A percentile compares a stretch with the other conserved stretches of the same genome.
Evolutionary conservation across 1,284 basidiomycete species (phyloP).

Genomic region (Cryptococcus sp.): DNA sequence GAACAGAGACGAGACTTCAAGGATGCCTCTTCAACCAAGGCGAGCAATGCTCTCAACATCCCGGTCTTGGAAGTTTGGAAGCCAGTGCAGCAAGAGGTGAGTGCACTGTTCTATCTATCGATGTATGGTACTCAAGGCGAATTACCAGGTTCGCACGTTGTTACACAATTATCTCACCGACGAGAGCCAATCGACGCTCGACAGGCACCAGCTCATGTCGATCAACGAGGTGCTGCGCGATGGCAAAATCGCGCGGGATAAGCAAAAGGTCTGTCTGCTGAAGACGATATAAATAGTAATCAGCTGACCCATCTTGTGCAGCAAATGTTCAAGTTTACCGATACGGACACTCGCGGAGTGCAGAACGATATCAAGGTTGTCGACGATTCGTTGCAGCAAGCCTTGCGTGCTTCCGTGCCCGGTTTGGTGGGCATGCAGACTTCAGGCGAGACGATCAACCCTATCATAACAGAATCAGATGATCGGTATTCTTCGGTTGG

Average conservation of each 20-base stretch:
- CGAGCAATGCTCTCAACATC: constrained; percentile 59
- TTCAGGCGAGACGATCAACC: constrained; percentile 52
- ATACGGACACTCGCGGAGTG: constrained; percentile 75
- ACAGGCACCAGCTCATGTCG: constrained; percentile 83
- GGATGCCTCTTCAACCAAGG: constrained; percentile 73
- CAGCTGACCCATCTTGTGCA: constrained; percentile 43
- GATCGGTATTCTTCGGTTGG: constrained; percentile 69
- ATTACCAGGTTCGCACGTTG: constrained; percentile 71
- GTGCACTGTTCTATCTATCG: constrained; percentile 7
- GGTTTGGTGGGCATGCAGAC: constrained; percentile 71
- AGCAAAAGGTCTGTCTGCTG: constrained; percentile 63
- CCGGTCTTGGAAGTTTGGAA: constrained; percentile 89
- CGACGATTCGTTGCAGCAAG: constrained; percentile 81
- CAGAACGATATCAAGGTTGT: constrained; percentile 70
- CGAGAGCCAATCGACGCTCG: constrained; percentile 73
- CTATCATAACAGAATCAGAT: constrained; percentile 56
- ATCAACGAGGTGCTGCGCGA: constrained; percentile 94
- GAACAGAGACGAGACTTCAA: constrained; percentile 81
- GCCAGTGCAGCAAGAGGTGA: constrained; percentile 84
- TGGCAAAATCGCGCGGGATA: constrained; percentile 73
- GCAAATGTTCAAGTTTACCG: constrained; percentile 86
- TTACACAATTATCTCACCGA: constrained; percentile 89
- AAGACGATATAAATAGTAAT: no score
- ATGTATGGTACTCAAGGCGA: no score
- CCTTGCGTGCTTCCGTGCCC: constrained; percentile 88